Base-by-base conservation (phyloP, 1,284 basidiomycete genomes). In the Exsudoporus floridanus region DNA sequence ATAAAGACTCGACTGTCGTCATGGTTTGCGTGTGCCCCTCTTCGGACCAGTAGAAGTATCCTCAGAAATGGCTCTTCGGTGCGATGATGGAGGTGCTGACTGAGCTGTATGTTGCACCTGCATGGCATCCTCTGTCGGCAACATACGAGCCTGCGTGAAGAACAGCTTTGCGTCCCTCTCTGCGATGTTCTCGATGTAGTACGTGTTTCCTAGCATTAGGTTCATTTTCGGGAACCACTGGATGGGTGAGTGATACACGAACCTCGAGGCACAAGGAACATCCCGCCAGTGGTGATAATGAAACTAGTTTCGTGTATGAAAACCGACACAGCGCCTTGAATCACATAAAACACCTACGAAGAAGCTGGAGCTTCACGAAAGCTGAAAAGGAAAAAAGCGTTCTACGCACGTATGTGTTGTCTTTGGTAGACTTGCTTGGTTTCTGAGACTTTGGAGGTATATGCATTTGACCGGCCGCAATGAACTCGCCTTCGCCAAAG, bases 261-360 rank as follows among this genome's bases (percentile, higher is more conserved):
- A 89, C 93, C 92, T 76, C 92, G 81, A 2, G 95, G 95, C 23
- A 98, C 87, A 63, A 97, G 79, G 69, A 97, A 96, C 79, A 88
- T 88, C 7, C 87, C 94, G 12, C 92, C 92, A 1, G 88, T 83
- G 7, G 88, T 82, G 39, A 98, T 78, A 40, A 92, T 73, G 63
- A 92, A 88, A 47, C 77, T 83, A 6, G 86, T 88, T 35, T 88
- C 78, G 70, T 97, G 88, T 5, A 99, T 80, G 51, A 82, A 85
- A 52, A 95, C 88, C 51, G 88, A 86, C 12, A 98, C 87, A 0
- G 91, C 91, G 12, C 96, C 97, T 69, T 90, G 81, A 46, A 92
- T 81, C 37, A 95, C 84, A 65, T 85, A 92, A 73, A 97, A 96
- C 1, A 94, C 81, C 94, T 97, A 65, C 18, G 14, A 35, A 25